phyloP scores from a whole-genome alignment of 2,329 filamentous ascomycete genomes.

The Xylariaceae sp. region DNA sequence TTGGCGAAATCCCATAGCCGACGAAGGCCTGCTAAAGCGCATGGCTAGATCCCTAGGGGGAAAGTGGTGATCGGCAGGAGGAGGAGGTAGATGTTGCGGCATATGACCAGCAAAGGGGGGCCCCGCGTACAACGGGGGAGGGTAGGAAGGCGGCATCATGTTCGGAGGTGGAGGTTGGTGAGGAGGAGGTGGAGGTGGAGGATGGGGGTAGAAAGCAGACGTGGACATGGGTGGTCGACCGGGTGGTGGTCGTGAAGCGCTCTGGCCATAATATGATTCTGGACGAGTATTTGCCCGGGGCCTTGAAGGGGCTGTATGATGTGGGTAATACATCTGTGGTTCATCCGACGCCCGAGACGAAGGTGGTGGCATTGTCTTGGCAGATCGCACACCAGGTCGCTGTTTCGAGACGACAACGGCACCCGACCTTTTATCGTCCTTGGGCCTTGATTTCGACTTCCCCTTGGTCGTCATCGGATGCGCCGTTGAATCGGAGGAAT shows the following conservation, averaged over 20 bases:
- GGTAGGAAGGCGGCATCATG: slow-evolving; percentile 37
- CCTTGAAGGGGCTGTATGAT: slow-evolving; percentile 44
- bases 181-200: slow-evolving; percentile 38
- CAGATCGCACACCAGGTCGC: slow-evolving; percentile 44
- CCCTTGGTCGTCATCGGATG: slow-evolving; percentile 40
- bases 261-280: slow-evolving; percentile 46
- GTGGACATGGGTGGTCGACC: slow-evolving; percentile 47
- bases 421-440: slow-evolving; percentile 42
- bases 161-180: slow-evolving; percentile 40
- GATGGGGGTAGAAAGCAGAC: slow-evolving; percentile 44
- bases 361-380: slow-evolving; percentile 46
- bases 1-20: slow-evolving; percentile 50
- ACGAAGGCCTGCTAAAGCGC: slow-evolving; percentile 46
- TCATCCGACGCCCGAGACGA: slow-evolving; percentile 47
- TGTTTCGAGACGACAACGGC: slow-evolving; percentile 34
- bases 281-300: slow-evolving; percentile 52
- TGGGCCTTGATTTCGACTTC: slow-evolving; percentile 37
- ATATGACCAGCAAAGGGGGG: slow-evolving; percentile 30
- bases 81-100: slow-evolving; percentile 27
- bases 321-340: slow-evolving; percentile 47
- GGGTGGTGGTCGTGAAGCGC: slow-evolving; percentile 26
- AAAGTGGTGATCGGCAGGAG: slow-evolving; percentile 31
- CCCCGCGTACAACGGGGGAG: slow-evolving; percentile 33
- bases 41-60: slow-evolving; percentile 33
- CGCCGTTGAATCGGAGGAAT: slow-evolving; percentile 44